These are phyloP conservation scores for Lachnellula occidentalis DNA, from an alignment of 2,329 filamentous ascomycete genomes.

Conservation along the genomic window DNA sequence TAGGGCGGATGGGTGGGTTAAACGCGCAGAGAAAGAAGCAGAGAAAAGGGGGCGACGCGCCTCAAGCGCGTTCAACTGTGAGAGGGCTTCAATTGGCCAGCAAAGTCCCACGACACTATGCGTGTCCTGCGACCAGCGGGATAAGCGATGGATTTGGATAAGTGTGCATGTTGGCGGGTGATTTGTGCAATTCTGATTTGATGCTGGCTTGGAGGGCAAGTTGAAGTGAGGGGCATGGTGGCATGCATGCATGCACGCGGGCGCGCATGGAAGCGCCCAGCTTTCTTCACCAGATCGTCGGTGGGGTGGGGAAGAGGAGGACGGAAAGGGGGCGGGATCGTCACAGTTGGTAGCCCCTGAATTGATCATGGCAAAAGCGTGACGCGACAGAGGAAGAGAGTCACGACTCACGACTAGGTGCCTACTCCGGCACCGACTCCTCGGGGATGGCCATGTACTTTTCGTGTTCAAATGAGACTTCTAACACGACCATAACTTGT, in stretches of 20 bases:
- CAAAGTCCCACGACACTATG: slow-evolving; percentile 2
- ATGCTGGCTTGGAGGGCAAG: not conserved
- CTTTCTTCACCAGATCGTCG: not conserved
- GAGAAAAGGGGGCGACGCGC: not conserved
- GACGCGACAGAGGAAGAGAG: not conserved
- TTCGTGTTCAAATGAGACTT: not conserved
- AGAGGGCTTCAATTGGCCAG: not conserved
- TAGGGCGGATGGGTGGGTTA: not conserved
- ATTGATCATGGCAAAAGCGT: not conserved
- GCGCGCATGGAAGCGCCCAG: not conserved
- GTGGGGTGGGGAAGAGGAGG: not conserved
- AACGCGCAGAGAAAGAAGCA: not conserved
- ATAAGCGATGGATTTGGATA: not conserved
- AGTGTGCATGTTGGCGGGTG: not conserved
- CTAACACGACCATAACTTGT: not conserved
- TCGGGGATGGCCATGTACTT: not conserved
- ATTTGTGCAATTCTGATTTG: not conserved
- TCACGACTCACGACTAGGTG: not conserved
- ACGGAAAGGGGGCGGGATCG: not conserved
- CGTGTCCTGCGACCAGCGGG: not conserved
- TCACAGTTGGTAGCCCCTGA: not conserved
- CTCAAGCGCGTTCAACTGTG: not conserved
- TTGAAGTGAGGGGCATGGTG: not conserved
- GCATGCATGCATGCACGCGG: slow-evolving; percentile 1
- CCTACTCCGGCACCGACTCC: too few relatives aligned